These are phyloP conservation scores for Cordyceps cateniannulata DNA, from an alignment of 2,329 filamentous ascomycete species.

Conservation along the genomic window DNA sequence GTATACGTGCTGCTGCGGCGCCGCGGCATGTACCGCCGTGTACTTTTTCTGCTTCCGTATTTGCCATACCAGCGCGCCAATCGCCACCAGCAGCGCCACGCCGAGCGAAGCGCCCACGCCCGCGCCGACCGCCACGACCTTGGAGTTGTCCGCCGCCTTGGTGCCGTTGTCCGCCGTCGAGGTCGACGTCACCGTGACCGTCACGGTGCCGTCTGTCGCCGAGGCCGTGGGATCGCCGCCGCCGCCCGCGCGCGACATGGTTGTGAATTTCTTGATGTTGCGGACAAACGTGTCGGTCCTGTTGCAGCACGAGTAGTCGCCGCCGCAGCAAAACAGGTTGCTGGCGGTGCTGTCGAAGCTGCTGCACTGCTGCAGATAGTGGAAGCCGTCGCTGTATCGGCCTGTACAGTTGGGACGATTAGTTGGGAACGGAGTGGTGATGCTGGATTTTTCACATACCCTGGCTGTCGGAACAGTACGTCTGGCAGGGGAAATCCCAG, in stretches of 20 bases:
- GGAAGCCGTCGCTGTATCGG: neutral
- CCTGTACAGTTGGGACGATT: too few species aligned
- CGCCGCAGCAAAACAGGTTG: slow-evolving; percentile 6
- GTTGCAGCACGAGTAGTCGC: slow-evolving; percentile 8
- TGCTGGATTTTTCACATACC: neutral
- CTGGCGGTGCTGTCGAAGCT: neutral
- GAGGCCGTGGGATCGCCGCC: neutral
- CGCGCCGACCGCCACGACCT: neutral
- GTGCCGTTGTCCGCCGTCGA: neutral
- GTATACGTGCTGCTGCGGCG: slow-evolving; percentile 2
- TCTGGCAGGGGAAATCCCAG: slow-evolving; percentile 5
- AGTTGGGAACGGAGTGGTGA: too few species aligned
- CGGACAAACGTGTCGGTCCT: neutral
- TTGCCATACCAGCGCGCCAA: neutral
- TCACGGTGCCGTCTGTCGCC: neutral
- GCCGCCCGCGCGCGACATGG: neutral
- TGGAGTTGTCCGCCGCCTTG: neutral
- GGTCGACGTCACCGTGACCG: neutral
- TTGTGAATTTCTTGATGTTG: neutral
- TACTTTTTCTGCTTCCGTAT: slow-evolving; percentile 6
- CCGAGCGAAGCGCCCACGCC: neutral
- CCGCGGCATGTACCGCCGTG: neutral
- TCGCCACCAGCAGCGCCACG: neutral
- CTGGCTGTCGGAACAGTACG: slow-evolving; percentile 2
- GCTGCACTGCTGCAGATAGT: slow-evolving; percentile 3